phyloP scores from a whole-genome alignment of 1,139 yeast genomes.

The Yamadazyma membranifaciens region DNA sequence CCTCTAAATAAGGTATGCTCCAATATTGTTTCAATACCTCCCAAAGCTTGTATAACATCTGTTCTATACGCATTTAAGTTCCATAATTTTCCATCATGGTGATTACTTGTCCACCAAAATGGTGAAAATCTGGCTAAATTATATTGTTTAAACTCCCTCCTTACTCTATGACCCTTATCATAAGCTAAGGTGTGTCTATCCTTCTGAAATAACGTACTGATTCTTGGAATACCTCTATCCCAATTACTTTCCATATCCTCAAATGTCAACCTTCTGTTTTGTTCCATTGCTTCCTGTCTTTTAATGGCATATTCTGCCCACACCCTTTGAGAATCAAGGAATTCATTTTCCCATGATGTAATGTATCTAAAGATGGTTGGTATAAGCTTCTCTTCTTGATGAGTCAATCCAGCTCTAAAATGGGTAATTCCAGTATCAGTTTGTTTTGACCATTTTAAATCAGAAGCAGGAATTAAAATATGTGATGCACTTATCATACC shows the following conservation, averaged over 20 bases:
- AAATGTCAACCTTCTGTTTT: slow-evolving; percentile 80
- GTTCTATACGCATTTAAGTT: slow-evolving; percentile 88
- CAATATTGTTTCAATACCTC: slow-evolving; percentile 94
- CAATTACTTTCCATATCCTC: slow-evolving; percentile 93
- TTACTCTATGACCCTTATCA: slow-evolving; percentile 88
- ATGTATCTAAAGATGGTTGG: slow-evolving; percentile 94
- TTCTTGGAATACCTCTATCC: slow-evolving; percentile 97
- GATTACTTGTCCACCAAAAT: slow-evolving; percentile 94
- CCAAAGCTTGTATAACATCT: slow-evolving; percentile 94
- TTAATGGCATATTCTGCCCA: slow-evolving; percentile 97
- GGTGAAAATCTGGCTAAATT: slow-evolving; percentile 75
- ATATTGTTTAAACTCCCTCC: slow-evolving; percentile 76
- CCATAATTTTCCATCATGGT: slow-evolving; percentile 97
- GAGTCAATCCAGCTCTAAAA: slow-evolving; percentile 91
- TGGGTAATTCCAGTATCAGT: slow-evolving; percentile 95
- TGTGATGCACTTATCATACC: slow-evolving; percentile 99
- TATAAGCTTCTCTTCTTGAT: slow-evolving; percentile 73
- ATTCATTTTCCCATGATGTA: slow-evolving; percentile 96
- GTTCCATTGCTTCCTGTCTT: slow-evolving; percentile 82
- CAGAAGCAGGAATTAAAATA: slow-evolving; percentile 90
- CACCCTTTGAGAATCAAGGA: slow-evolving; percentile 88
- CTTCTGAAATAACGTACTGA: slow-evolving; percentile 90
- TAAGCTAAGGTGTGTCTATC: slow-evolving; percentile 94
- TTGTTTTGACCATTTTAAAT: slow-evolving; percentile 86
- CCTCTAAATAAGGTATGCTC: slow-evolving; percentile 96